Evolutionary conservation across 257 asterid genomes (phyloP).

Genomic region (Perilla frutescens): DNA sequence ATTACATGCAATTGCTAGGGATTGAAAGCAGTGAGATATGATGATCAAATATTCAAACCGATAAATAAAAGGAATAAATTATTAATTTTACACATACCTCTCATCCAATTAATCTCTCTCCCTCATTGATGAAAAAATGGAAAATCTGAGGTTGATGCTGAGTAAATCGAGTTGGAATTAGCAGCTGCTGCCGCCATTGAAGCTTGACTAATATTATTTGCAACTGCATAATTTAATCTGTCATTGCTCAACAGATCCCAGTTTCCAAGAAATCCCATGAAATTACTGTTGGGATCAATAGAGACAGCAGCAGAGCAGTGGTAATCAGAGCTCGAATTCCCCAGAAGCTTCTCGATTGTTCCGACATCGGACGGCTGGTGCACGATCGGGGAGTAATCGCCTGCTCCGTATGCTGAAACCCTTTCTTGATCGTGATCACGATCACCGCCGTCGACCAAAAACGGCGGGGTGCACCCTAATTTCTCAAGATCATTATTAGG

Average conservation of each 20-base stretch:
- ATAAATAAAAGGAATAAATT: conserved; percentile 5
- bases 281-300: conserved; percentile 34
- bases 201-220: conserved; percentile 20
- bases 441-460: background rate
- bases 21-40: background rate
- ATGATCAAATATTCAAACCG: conserved; percentile 14
- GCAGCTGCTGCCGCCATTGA: conserved; percentile 31
- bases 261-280: conserved; percentile 50
- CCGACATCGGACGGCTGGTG: conserved; percentile 49
- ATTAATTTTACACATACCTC: background rate
- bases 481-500: conserved; percentile 32
- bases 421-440: background rate
- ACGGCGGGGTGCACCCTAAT: conserved; percentile 36
- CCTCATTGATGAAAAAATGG: conserved; percentile 44
- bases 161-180: conserved; percentile 42
- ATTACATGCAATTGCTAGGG: conserved; percentile 32
- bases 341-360: conserved; percentile 53
- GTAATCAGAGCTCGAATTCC: conserved; percentile 31
- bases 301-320: conserved; percentile 10
- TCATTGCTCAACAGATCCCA: conserved; percentile 49
- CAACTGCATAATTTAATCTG: conserved; percentile 25
- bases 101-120: background rate
- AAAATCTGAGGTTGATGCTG: conserved; percentile 38
- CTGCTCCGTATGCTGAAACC: conserved; percentile 21
- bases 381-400: conserved; percentile 25